Evolutionary conservation across 768 basidiomycete species (phyloP).

Genomic region (Trametes sanguinea): DNA sequence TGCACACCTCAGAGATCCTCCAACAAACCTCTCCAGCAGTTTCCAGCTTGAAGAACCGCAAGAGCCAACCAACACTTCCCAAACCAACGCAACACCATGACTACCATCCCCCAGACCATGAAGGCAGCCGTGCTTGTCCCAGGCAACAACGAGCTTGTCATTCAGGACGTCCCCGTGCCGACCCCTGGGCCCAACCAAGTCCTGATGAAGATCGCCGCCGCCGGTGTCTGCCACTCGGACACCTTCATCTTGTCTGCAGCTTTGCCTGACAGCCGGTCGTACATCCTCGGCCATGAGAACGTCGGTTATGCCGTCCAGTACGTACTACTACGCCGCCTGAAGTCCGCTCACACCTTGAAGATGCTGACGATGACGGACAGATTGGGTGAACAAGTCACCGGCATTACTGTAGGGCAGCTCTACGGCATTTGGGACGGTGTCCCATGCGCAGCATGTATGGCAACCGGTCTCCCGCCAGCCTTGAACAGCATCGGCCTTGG

Average conservation of each 20-base stretch:
- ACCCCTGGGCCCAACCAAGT: conserved; percentile 9
- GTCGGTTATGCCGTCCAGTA: conserved; percentile 11
- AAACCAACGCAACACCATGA: too few species aligned
- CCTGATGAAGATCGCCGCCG: conserved; percentile 19
- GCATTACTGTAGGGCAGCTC: conserved; percentile 2
- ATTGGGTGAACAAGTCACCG: background rate
- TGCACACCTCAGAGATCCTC: too few species aligned
- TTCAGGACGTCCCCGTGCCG: conserved; percentile 9
- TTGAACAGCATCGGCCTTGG: conserved; percentile 8
- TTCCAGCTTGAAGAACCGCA: too few species aligned
- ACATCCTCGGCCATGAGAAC: conserved; percentile 17
- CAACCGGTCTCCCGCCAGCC: background rate
- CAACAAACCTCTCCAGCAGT: too few species aligned
- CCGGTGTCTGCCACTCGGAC: conserved; percentile 20
- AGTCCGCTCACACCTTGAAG: too few species aligned
- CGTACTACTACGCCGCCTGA: too few species aligned
- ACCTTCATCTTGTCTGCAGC: conserved; percentile 6
- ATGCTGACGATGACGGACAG: background rate
- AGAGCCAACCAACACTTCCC: too few species aligned
- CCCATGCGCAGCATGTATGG: background rate
- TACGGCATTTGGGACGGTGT: conserved; percentile 4
- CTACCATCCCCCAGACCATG: conserved; percentile 4
- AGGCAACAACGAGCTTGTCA: conserved; percentile 35
- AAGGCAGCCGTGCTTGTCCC: conserved; percentile 31
- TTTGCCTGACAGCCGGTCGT: conserved; percentile 6